A percentile compares a stretch with the other conserved stretches of the same genome.
Evolutionary conservation across 75 land plant species (phyloP).

Genomic region (Picea glauca): DNA sequence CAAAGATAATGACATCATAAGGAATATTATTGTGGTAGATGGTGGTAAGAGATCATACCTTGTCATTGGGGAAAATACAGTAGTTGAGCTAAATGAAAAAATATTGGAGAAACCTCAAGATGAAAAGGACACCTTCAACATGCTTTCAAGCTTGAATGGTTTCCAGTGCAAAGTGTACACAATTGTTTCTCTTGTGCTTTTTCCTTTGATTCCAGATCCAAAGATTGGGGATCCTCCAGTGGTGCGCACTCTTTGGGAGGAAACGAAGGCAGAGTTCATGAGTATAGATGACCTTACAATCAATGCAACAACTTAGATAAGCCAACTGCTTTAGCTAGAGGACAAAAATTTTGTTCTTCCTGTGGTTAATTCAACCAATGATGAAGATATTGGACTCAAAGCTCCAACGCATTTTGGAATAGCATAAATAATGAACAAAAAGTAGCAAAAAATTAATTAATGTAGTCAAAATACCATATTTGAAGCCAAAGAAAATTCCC

Average conservation of each 20-base stretch:
- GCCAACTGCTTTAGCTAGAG: no score
- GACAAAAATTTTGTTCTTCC: no score
- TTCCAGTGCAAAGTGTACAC: slow-evolving; percentile 42
- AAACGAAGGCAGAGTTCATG: slow-evolving; percentile 48
- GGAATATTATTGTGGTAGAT: neutral
- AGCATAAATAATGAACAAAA: no score
- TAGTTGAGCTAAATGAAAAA: slow-evolving; percentile 45
- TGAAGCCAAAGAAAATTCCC: no score
- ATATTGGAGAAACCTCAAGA: slow-evolving; percentile 45
- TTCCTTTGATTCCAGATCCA: slow-evolving; percentile 18
- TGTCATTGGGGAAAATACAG: slow-evolving; percentile 50
- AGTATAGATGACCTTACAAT: slow-evolving; percentile 33
- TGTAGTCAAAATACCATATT: no score
- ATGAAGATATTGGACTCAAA: no score
- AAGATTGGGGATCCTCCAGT: slow-evolving; percentile 30
- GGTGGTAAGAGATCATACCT: slow-evolving; percentile 26
- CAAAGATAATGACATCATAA: no score
- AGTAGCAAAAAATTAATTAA: no score
- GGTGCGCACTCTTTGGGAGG: slow-evolving; percentile 42
- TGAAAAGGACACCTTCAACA: slow-evolving; percentile 35
- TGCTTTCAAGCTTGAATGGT: slow-evolving; percentile 51
- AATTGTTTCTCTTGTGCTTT: slow-evolving; percentile 44
- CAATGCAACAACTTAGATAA: slow-evolving; percentile 7
- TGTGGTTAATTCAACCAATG: no score
- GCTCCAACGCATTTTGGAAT: no score